Conservation (phyloP, 768 basidiomycete genomes). For the Pleurotus eryngii region DNA sequence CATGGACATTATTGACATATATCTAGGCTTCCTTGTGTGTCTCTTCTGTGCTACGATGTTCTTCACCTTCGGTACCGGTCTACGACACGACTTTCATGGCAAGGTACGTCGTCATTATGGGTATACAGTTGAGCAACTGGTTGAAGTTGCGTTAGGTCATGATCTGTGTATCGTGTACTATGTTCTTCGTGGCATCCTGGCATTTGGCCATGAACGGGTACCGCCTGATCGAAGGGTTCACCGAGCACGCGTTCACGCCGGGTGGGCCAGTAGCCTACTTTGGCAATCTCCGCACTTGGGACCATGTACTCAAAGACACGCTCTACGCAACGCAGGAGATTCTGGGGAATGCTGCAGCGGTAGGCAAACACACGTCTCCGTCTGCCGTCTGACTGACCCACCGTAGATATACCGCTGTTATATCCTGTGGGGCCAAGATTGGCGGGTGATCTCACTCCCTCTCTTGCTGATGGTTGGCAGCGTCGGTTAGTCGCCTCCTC, state of each 20-base stretch:
- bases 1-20: too few species aligned
- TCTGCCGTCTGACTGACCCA: not conserved
- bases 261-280: constrained; percentile 13
- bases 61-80: not conserved
- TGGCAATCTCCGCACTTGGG: constrained; percentile 10
- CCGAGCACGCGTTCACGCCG: constrained; percentile 5
- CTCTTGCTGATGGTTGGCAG: constrained; percentile 13
- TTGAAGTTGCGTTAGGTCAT: not conserved
- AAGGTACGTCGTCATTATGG: not conserved
- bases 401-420: constrained; percentile 12
- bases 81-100: not conserved
- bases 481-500: not conserved
- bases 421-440: constrained; percentile 15
- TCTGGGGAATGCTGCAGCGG: constrained; percentile 9
- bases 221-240: constrained; percentile 10
- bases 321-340: constrained; percentile 11
- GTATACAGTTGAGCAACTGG: too few species aligned
- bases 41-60: not conserved
- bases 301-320: constrained; percentile 10
- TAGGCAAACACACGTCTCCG: not conserved
- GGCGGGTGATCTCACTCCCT: constrained; percentile 12
- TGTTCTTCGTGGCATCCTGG: not conserved
- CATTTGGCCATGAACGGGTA: constrained; percentile 8
- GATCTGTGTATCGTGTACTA: not conserved
- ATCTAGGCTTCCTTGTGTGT: not conserved